These are phyloP conservation scores for Chaetomidium leptoderma DNA, from an alignment of 495 filamentous ascomycete species.

Conservation along the genomic window DNA sequence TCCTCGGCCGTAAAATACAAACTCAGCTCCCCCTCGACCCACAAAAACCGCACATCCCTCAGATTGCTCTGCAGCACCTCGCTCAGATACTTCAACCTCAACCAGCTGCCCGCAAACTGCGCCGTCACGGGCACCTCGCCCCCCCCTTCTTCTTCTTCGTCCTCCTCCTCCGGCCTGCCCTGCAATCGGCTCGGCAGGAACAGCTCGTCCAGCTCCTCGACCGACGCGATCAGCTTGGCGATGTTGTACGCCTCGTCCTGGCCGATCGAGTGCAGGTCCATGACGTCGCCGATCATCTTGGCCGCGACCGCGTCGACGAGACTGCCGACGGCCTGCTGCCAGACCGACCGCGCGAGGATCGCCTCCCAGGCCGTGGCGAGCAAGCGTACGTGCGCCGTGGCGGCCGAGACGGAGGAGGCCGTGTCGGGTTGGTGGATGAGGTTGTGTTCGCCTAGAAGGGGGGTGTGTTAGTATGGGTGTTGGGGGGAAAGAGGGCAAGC, in stretches of 20 bases:
- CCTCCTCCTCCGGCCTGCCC: constrained; percentile 26
- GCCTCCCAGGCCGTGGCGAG: constrained; percentile 70
- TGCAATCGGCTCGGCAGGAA: constrained; percentile 57
- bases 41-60: constrained; percentile 82
- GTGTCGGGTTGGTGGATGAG: constrained; percentile 55
- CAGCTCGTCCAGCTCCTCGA: constrained; percentile 65
- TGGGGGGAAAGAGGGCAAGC: constrained; percentile 16
- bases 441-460: constrained; percentile 42
- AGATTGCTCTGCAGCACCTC: constrained; percentile 88
- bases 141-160: constrained; percentile 19
- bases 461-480: constrained; percentile 21
- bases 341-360: constrained; percentile 76
- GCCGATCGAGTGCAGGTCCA: constrained; percentile 80
- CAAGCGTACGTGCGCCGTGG: constrained; percentile 61
- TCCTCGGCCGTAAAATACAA: constrained; percentile 80
- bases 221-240: constrained; percentile 61
- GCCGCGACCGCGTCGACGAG: constrained; percentile 73
- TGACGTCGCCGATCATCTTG: constrained; percentile 78
- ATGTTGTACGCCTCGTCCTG: constrained; percentile 81
- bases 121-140: constrained; percentile 61
- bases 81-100: constrained; percentile 81
- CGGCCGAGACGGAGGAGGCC: constrained; percentile 64
- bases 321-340: constrained; percentile 79
- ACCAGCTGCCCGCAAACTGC: constrained; percentile 78
- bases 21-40: constrained; percentile 78